These are phyloP conservation scores for Uronychia binucleata DNA, from an alignment of 73 alveolate species.

Conservation along the genomic window DNA sequence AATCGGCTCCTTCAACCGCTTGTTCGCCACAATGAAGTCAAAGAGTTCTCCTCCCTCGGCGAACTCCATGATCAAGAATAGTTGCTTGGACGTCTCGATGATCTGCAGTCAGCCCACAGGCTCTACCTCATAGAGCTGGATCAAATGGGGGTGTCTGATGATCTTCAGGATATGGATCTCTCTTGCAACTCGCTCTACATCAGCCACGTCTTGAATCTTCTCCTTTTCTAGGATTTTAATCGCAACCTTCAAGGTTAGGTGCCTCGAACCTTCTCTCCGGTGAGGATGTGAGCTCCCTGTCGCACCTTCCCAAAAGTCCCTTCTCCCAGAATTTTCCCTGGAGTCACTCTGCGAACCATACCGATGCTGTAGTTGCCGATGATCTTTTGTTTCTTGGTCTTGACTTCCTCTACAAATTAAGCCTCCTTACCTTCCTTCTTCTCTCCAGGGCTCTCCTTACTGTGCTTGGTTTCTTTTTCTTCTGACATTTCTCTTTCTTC, in stretches of 20 bases:
- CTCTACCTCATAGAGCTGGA: conserved; percentile 81
- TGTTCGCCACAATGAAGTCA: conserved; percentile 73
- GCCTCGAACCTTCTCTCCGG: conserved; percentile 17
- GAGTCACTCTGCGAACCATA: too few relatives aligned
- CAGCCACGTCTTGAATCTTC: conserved; percentile 7
- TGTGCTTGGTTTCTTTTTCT: too few relatives aligned
- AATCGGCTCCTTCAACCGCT: conserved; percentile 69
- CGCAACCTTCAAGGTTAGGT: conserved; percentile 38
- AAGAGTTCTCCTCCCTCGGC: conserved; percentile 86
- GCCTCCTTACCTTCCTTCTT: too few relatives aligned
- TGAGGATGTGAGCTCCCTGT: conserved; percentile 11
- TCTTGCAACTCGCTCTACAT: conserved; percentile 13
- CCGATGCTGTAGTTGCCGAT: neutral
- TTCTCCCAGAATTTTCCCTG: conserved; percentile 22
- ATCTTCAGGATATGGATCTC: conserved; percentile 23
- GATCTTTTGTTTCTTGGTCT: neutral
- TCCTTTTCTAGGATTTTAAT: conserved; percentile 64
- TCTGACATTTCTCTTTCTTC: too few relatives aligned
- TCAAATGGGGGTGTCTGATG: conserved; percentile 80
- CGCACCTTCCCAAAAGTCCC: conserved; percentile 31
- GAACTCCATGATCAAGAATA: conserved; percentile 81
- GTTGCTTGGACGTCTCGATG: conserved; percentile 66
- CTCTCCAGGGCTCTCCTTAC: too few relatives aligned
- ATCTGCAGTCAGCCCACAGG: conserved; percentile 14
- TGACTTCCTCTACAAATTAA: neutral